Base-by-base conservation (phyloP, 345 rosid genomes). In the Sisymbrium altissimum region DNA sequence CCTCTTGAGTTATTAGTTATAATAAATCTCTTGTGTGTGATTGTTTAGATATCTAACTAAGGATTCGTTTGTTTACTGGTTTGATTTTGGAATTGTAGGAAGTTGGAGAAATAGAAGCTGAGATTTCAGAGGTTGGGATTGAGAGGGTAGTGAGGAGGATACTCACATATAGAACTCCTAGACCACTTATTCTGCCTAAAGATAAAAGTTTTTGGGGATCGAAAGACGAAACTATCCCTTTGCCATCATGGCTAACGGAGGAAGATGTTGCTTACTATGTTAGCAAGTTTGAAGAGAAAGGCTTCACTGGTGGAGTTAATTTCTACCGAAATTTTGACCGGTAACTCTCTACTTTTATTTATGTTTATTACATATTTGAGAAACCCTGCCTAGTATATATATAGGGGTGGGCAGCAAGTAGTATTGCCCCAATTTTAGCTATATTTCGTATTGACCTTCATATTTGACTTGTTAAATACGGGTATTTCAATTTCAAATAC, bases 151-250 rank as follows among this genome's bases (percentile, higher is more conserved):
- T 78, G 23, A 78, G 68, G 66, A 67, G 6, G 21, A 0, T 73
- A 9, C 69, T 78, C 15, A 73, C 78, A 7, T 36, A 58, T 35
- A 63, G 81, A 49, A 45, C 70, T 0, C 78, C 59, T 50, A 32
- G 23, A 18, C 74, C 81, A 4, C 9, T 72, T 32, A 72, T 72
- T 5, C 0, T 78, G 0, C 81, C 73, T 9, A 72, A 66, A 27
- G 73, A 72, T n/a, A 78, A 72, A 44, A 72, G 65, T 5, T 78
- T 72, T 14, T 78, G 81, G 78, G 76, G 80, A 0, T 14, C 40
- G 3, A 59, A 65, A 41, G 78, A 72, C 0, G 68, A 71, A 52
- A 1, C 66, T 15, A 73, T 73, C 0, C 40, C 70, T 38, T 32
- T 73, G 10, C 81, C 81, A 0, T 45, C 71, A 35, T 78, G 81